Evolutionary conservation across 192 early-diverging fungal species (phyloP).

Genomic region (Coemansia sp.): DNA sequence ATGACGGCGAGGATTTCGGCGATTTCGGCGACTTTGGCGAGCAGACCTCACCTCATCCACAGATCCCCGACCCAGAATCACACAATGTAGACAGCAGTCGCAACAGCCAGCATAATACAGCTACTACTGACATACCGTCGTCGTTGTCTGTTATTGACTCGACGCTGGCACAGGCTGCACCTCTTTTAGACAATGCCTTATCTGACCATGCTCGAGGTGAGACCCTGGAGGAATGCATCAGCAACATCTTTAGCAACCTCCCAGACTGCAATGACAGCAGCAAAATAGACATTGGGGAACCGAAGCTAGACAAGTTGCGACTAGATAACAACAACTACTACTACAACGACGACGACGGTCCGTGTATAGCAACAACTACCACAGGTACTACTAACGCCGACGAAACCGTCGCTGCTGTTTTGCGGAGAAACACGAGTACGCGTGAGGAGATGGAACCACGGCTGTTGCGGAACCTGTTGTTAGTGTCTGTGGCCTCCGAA

Average conservation of each 20-base stretch:
- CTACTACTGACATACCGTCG: not conserved
- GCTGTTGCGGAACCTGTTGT: constrained; percentile 31
- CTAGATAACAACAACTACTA: not conserved
- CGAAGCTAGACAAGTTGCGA: not conserved
- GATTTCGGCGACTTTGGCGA: constrained; percentile 34
- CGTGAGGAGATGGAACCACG: constrained; percentile 18
- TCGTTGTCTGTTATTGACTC: constrained; percentile 3
- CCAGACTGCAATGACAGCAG: not conserved
- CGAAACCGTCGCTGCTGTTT: not conserved
- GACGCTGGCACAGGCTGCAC: constrained; percentile 1
- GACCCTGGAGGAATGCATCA: constrained; percentile 17
- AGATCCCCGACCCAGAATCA: not conserved
- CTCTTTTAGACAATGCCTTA: constrained; percentile 8
- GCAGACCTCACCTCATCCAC: not conserved
- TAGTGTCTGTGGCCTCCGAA: constrained; percentile 9
- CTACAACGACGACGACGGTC: too few species aligned
- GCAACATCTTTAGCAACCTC: not conserved
- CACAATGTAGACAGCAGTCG: not conserved
- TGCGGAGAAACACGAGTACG: not conserved
- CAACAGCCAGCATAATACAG: not conserved
- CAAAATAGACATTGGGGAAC: not conserved
- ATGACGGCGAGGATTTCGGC: constrained; percentile 17
- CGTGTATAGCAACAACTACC: too few species aligned
- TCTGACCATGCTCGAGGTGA: not conserved
- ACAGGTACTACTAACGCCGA: not conserved